Percentiles rank a stretch among this genome's conserved stretches.
phyloP scores from a whole-genome alignment of 495 filamentous ascomycete genomes.

The Daldinia loculata region DNA sequence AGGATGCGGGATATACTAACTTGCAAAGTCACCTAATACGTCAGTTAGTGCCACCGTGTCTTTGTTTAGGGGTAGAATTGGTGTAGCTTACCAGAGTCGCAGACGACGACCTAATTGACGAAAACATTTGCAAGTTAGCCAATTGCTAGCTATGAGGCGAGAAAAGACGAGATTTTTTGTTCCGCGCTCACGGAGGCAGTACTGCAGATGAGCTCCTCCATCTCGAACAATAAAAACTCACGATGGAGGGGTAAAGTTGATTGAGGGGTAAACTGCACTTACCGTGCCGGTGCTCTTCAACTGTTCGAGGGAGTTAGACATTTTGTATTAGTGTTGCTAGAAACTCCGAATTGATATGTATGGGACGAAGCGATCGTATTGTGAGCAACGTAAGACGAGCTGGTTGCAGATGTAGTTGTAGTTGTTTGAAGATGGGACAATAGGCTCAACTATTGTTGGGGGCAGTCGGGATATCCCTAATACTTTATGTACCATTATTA shows the following conservation, averaged over 20 bases:
- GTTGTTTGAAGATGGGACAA: constrained; percentile 7
- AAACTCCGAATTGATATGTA: constrained; percentile 19
- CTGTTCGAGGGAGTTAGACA: constrained; percentile 92
- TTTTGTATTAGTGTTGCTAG: constrained; percentile 52
- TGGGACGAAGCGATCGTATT: background rate
- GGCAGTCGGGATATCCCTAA: constrained; percentile 15
- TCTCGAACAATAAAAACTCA: constrained; percentile 33
- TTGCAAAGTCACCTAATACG: constrained; percentile 76
- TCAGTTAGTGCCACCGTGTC: constrained; percentile 33
- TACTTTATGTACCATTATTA: constrained; percentile 15
- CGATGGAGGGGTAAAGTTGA: constrained; percentile 46
- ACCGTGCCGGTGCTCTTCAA: constrained; percentile 96
- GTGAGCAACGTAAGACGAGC: background rate
- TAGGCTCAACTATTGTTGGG: constrained; percentile 4
- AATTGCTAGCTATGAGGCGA: constrained; percentile 10
- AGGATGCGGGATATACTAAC: constrained; percentile 60
- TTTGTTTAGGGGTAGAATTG: constrained; percentile 17
- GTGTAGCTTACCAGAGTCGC: constrained; percentile 84
- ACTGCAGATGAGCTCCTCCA: background rate
- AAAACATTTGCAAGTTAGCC: constrained; percentile 38
- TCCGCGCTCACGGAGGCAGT: background rate
- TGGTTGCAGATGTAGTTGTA: constrained; percentile 28
- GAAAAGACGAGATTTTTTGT: background rate
- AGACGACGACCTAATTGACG: constrained; percentile 79
- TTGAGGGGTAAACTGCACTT: constrained; percentile 62